phyloP scores from a whole-genome alignment of 2,329 filamentous ascomycete genomes.

The Arthrobotrys megalospora region DNA sequence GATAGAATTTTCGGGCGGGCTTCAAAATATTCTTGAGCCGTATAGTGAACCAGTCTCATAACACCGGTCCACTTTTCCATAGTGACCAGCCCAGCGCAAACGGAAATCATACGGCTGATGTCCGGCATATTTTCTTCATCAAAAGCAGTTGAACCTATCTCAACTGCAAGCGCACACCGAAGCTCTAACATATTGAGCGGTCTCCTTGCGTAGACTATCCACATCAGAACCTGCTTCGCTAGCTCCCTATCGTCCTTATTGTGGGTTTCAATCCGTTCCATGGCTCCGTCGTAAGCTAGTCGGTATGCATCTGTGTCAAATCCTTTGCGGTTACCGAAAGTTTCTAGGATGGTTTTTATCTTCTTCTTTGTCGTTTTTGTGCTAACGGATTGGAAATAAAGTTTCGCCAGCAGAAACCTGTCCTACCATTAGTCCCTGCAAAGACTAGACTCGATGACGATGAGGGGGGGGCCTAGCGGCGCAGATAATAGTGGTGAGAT shows the following conservation, averaged over 20 bases:
- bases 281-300: constrained; percentile 14
- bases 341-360: not conserved
- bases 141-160: not conserved
- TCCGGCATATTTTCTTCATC: constrained; percentile 27
- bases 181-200: constrained; percentile 17
- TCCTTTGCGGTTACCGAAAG: not conserved
- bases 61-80: constrained; percentile 21
- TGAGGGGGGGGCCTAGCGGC: not conserved
- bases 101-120: constrained; percentile 3
- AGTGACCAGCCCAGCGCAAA: constrained; percentile 18
- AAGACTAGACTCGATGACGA: not conserved
- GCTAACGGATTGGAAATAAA: constrained; percentile 12
- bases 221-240: constrained; percentile 14
- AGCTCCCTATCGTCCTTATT: not conserved
- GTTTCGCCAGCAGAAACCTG: constrained; percentile 29
- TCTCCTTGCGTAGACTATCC: constrained; percentile 13
- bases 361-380: constrained; percentile 4
- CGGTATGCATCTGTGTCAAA: not conserved
- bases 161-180: constrained; percentile 31
- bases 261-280: constrained; percentile 21
- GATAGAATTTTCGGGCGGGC: not conserved
- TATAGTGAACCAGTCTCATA: constrained; percentile 34
- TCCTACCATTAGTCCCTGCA: too few relatives aligned
- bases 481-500: too few relatives aligned
- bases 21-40: constrained; percentile 39